Evolutionary conservation across 1,139 yeast species (phyloP).

Genomic region (Yamadazyma songkhlaensis): DNA sequence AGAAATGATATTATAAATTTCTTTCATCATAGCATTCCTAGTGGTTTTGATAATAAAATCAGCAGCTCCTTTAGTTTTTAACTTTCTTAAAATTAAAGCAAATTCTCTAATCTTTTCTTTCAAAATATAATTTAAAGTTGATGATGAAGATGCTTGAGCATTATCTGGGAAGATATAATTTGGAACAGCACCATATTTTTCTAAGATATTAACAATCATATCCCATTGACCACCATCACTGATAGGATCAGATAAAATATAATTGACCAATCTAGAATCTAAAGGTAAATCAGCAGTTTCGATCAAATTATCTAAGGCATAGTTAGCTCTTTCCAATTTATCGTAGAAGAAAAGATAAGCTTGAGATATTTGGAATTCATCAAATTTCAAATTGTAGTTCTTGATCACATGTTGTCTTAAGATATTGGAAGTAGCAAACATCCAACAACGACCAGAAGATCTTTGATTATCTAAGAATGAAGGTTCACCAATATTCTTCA

Average conservation of each 20-base stretch:
- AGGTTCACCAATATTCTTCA: slow-evolving; percentile 67
- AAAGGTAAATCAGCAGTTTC: slow-evolving; percentile 63
- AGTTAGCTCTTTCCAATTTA: slow-evolving; percentile 53
- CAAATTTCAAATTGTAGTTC: slow-evolving; percentile 60
- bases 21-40: slow-evolving; percentile 53
- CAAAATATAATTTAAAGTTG: slow-evolving; percentile 57
- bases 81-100: slow-evolving; percentile 62
- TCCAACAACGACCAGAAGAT: slow-evolving; percentile 81
- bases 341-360: slow-evolving; percentile 33
- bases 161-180: slow-evolving; percentile 68
- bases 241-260: slow-evolving; percentile 60
- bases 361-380: slow-evolving; percentile 67
- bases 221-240: slow-evolving; percentile 87
- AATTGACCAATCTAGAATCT: slow-evolving; percentile 67
- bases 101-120: slow-evolving; percentile 71
- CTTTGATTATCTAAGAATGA: slow-evolving; percentile 62
- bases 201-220: slow-evolving; percentile 70
- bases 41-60: slow-evolving; percentile 21
- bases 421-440: slow-evolving; percentile 77
- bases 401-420: slow-evolving; percentile 62
- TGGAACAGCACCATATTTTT: slow-evolving; percentile 79
- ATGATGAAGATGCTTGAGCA: slow-evolving; percentile 58
- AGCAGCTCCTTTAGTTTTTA: slow-evolving; percentile 27
- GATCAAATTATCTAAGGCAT: slow-evolving; percentile 69
- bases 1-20: slow-evolving; percentile 60